Evolutionary conservation across 345 rosid species (phyloP).

Genomic region (Durio zibethinus): DNA sequence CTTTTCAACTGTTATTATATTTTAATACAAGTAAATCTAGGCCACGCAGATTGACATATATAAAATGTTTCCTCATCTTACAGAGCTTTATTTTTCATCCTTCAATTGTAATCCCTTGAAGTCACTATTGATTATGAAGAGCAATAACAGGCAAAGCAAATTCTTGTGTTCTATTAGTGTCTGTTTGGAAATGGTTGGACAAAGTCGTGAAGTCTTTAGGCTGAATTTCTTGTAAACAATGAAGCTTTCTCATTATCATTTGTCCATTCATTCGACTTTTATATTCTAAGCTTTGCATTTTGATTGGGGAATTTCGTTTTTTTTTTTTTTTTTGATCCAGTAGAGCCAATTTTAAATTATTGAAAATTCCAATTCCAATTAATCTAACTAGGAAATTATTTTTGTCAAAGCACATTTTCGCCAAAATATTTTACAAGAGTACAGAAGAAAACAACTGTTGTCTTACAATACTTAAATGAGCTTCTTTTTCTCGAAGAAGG

Average conservation of each 20-base stretch:
- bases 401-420: slow-evolving; percentile 7
- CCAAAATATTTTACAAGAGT: slow-evolving; percentile 20
- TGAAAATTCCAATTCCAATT: background rate
- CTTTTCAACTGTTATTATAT: background rate
- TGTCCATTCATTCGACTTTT: too few species aligned
- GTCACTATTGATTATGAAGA: background rate
- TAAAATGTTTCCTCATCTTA: background rate
- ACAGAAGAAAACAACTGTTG: background rate
- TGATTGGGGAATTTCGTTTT: too few species aligned
- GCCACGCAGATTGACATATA: background rate
- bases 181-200: background rate
- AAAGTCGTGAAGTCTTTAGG: background rate
- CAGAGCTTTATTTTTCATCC: background rate
- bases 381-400: slow-evolving; percentile 12
- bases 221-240: background rate
- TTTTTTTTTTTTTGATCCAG: too few species aligned
- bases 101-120: slow-evolving; percentile 4
- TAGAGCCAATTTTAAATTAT: background rate
- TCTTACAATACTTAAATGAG: slow-evolving; percentile 50
- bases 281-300: too few species aligned
- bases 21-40: background rate
- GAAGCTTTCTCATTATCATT: too few species aligned
- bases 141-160: background rate
- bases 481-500: slow-evolving; percentile 92
- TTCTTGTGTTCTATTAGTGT: background rate